phyloP scores from a whole-genome alignment of 768 basidiomycete genomes.

The Boletellus emodensis region DNA sequence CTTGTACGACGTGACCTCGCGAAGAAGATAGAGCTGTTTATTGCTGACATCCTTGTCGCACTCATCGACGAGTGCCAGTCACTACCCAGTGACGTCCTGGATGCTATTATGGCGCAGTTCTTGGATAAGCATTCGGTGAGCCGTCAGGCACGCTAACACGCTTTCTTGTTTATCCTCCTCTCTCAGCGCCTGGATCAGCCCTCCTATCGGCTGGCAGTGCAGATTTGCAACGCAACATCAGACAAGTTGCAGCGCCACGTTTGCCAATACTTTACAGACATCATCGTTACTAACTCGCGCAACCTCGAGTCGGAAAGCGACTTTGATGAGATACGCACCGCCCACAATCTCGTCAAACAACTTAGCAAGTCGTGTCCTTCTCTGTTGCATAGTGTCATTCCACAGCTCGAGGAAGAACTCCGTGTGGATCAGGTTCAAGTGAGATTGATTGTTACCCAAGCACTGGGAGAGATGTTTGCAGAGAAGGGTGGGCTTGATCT shows the following conservation, averaged over 20 bases:
- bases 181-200: constrained; percentile 64
- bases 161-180: constrained; percentile 1
- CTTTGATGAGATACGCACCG: constrained; percentile 62
- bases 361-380: constrained; percentile 77
- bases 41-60: constrained; percentile 87
- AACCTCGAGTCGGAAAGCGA: constrained; percentile 56
- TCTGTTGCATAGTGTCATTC: constrained; percentile 85
- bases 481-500: constrained; percentile 72
- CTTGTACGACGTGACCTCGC: constrained; percentile 70
- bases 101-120: constrained; percentile 82
- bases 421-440: constrained; percentile 68
- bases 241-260: constrained; percentile 89
- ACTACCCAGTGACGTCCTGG: constrained; percentile 76
- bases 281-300: constrained; percentile 59
- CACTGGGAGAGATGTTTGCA: constrained; percentile 87
- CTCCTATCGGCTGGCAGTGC: constrained; percentile 76
- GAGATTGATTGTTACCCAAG: constrained; percentile 78
- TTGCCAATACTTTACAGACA: constrained; percentile 89
- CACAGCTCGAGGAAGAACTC: constrained; percentile 88
- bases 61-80: constrained; percentile 82
- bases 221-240: constrained; percentile 77
- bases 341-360: constrained; percentile 83
- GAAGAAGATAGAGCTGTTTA: constrained; percentile 80
- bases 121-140: constrained; percentile 70
- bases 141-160: constrained; percentile 5